Evolutionary conservation across 495 filamentous ascomycete genomes (phyloP).

Genomic region (Hypomontagnella monticulosa): DNA sequence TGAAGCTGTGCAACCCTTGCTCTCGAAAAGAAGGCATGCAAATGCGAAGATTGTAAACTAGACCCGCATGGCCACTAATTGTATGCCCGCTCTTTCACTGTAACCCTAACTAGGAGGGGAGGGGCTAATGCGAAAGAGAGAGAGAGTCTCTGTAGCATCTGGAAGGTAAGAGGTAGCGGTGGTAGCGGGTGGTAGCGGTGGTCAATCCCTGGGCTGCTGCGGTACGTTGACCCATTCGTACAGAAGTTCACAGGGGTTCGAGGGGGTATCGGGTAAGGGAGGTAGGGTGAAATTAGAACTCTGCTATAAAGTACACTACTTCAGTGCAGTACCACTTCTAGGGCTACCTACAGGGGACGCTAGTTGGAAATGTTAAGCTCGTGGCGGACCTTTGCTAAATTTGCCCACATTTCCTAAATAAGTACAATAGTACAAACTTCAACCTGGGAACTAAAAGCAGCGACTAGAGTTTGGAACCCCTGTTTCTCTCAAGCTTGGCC

Average conservation of each 20-base stretch:
- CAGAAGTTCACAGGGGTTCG: not conserved
- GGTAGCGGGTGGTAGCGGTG: conserved; percentile 25
- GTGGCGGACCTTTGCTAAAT: conserved; percentile 22
- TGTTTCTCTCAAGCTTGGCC: not conserved
- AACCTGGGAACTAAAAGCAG: conserved; percentile 31
- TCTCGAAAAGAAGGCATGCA: conserved; percentile 37
- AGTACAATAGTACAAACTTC: not conserved
- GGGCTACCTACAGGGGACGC: too few species aligned
- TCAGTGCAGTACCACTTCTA: too few species aligned
- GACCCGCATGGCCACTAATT: conserved; percentile 13
- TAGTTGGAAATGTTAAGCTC: too few species aligned
- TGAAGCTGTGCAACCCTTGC: conserved; percentile 8
- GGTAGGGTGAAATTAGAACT: too few species aligned
- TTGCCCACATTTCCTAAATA: conserved; percentile 29
- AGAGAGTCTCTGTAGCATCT: conserved; percentile 30
- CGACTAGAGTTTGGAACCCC: conserved; percentile 6
- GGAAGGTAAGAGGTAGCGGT: conserved; percentile 17
- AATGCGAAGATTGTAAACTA: conserved; percentile 40
- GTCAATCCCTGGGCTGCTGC: conserved; percentile 27
- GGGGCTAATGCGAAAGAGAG: conserved; percentile 36
- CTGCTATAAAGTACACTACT: conserved; percentile 10
- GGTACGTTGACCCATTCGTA: too few species aligned
- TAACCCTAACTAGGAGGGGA: conserved; percentile 31
- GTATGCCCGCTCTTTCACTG: conserved; percentile 45
- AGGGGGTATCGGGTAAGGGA: not conserved